Conservation (phyloP, 1,284 basidiomycete genomes). For the Gomphus bonarii region DNA sequence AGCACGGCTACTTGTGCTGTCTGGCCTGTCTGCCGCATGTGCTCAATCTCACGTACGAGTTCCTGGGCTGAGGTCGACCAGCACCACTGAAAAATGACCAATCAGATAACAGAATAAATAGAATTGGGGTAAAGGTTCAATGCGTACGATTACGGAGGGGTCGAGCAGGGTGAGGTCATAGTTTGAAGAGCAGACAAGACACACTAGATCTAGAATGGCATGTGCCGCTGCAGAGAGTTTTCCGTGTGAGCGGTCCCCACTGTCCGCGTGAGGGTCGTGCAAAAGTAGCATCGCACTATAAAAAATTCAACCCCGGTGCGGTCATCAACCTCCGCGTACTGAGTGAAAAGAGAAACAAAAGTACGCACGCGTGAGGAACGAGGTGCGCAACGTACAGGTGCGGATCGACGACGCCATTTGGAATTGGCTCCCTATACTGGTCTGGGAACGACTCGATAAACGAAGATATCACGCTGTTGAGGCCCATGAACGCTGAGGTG, state of each 20-base stretch:
- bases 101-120: background rate
- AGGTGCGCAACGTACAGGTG: conserved; percentile 56
- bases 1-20: conserved; percentile 42
- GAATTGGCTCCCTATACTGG: conserved; percentile 44
- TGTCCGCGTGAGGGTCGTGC: conserved; percentile 62
- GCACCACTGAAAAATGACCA: conserved; percentile 1
- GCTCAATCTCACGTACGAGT: conserved; percentile 1
- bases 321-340: background rate
- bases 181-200: conserved; percentile 54
- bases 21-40: conserved; percentile 1
- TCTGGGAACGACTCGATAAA: conserved; percentile 52
- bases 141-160: conserved; percentile 52
- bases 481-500: conserved; percentile 51
- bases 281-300: conserved; percentile 51
- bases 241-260: conserved; percentile 52
- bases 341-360: background rate
- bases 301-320: too few species aligned
- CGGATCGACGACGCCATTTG: conserved; percentile 47
- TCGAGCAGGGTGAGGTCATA: conserved; percentile 58
- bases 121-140: conserved; percentile 20
- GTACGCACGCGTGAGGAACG: conserved; percentile 51
- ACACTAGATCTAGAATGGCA: conserved; percentile 56
- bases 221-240: conserved; percentile 56
- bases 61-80: conserved; percentile 10
- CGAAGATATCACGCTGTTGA: conserved; percentile 45